Evolutionary conservation across 768 basidiomycete species (phyloP), one percentile per base, ranked within the genome.

Genomic region (Piloderma croceum): DNA sequence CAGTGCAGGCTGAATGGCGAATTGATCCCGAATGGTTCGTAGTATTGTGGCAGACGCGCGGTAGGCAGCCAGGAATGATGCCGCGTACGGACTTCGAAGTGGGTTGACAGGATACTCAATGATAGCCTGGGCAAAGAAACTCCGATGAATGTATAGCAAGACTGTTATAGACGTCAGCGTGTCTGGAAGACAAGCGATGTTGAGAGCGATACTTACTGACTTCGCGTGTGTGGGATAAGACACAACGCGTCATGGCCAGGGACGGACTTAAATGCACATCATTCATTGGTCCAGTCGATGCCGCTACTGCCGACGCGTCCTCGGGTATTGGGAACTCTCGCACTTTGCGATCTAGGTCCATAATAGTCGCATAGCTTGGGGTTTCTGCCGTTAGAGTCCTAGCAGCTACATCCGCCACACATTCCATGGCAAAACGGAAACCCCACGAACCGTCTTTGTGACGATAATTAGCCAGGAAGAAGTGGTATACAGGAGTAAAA

Each of bases 51-150:
- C 70, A 5, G 78, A 74, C 2, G 76, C 69, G 2, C 74, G 69
- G 45, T 80, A 81, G 3, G 78, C 67, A 3, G 81, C 79, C 2
- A 83, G 57, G 45, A 85, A 83, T 0, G 79, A 81, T 0, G 73
- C 74, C 0, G 79, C 74, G 37, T 82, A 84, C 5, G 67, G 56
- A 46, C 79, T 81, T 56, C 78, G 76, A 31, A 84, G 65, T 0
- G 83, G 82, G 55, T 84, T 81, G 20, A 60, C 57, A 1, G 83
- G 81, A 25, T 77, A 70, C 42, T 84, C 80, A 19, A 80, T 76
- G 47, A 84, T 74, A 3, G 82, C 82, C 51, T 79, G 78, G 1
- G 82, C 81, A 44, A 84, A 83, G 65, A 81, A 85, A 42, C 70
- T 70, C 19, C 81, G 70, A 49, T 81, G 80, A 23, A 83, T 72